Conservation (phyloP, 2,329 filamentous ascomycete genomes). For the Hypoxylon sp. region DNA sequence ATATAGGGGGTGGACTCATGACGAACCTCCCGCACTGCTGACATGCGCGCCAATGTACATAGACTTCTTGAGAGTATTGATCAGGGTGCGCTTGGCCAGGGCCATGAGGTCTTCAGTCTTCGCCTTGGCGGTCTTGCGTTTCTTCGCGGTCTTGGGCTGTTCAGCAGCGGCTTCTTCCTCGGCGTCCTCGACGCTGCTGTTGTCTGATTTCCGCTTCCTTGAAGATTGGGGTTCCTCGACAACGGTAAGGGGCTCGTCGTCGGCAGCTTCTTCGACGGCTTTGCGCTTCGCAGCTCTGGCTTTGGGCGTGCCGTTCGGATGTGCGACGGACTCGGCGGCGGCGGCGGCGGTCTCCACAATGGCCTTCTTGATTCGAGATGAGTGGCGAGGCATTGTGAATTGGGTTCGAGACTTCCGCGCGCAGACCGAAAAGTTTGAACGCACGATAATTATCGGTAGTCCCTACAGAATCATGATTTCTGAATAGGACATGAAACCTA, state of each 20-base stretch:
- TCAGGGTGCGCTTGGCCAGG: slow-evolving; percentile 74
- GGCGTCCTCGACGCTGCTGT: slow-evolving; percentile 48
- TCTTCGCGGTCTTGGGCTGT: slow-evolving; percentile 54
- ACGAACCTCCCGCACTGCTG: slow-evolving; percentile 83
- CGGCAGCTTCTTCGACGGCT: slow-evolving; percentile 35
- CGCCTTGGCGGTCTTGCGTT: slow-evolving; percentile 56
- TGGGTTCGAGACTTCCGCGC: background rate
- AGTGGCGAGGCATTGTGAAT: slow-evolving; percentile 41
- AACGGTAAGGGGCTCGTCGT: slow-evolving; percentile 18
- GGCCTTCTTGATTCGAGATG: slow-evolving; percentile 36
- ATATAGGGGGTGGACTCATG: background rate
- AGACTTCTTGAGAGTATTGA: slow-evolving; percentile 71
- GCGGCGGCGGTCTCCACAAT: slow-evolving; percentile 30
- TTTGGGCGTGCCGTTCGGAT: slow-evolving; percentile 40
- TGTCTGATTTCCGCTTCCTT: slow-evolving; percentile 49
- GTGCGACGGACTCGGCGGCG: slow-evolving; percentile 43
- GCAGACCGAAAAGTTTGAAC: slow-evolving; percentile 3
- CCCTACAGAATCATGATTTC: slow-evolving; percentile 1
- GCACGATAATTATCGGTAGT: background rate
- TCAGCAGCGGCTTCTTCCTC: slow-evolving; percentile 24
- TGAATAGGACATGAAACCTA: background rate
- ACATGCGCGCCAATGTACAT: slow-evolving; percentile 95
- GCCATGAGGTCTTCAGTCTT: slow-evolving; percentile 66
- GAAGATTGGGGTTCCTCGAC: slow-evolving; percentile 29
- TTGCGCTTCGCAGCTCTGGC: slow-evolving; percentile 42